A percentile compares a stretch with the other conserved stretches of the same genome.
Evolutionary conservation across 2,329 filamentous ascomycete genomes (phyloP).

Genomic region (Pseudogymnoascus sp.): DNA sequence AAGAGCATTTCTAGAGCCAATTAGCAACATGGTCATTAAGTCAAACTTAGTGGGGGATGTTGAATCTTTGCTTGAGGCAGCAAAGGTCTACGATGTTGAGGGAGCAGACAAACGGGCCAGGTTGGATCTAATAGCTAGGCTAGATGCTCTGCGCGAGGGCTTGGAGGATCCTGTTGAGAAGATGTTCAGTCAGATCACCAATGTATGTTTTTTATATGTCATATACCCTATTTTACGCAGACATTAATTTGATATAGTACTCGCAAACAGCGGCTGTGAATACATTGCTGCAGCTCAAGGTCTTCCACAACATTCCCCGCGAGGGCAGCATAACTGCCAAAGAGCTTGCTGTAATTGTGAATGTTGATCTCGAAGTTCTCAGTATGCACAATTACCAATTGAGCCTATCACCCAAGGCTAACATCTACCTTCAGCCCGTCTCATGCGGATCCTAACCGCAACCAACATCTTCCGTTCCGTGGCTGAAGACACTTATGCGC

Average conservation of each 20-base stretch:
- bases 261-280: constrained; percentile 19
- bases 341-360: constrained; percentile 16
- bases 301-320: constrained; percentile 23
- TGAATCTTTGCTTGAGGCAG: constrained; percentile 15
- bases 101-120: constrained; percentile 10
- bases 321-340: constrained; percentile 21
- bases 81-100: constrained; percentile 15
- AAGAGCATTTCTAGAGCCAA: constrained; percentile 1
- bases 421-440: constrained; percentile 16
- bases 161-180: constrained; percentile 22
- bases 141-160: constrained; percentile 17
- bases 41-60: constrained; percentile 13
- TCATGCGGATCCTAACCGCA: constrained; percentile 25
- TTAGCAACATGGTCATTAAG: constrained; percentile 12
- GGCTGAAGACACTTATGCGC: constrained; percentile 22
- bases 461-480: constrained; percentile 24
- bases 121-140: constrained; percentile 12
- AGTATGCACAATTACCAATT: constrained; percentile 13
- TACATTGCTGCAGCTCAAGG: constrained; percentile 17
- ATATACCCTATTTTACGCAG: not conserved
- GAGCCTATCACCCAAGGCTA: not conserved
- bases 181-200: constrained; percentile 24
- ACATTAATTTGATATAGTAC: constrained; percentile 11
- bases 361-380: constrained; percentile 20
- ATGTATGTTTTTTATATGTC: constrained; percentile 14